Evolutionary conservation across 2,329 filamentous ascomycete species (phyloP).

Genomic region (Orbilia ellipsospora): DNA sequence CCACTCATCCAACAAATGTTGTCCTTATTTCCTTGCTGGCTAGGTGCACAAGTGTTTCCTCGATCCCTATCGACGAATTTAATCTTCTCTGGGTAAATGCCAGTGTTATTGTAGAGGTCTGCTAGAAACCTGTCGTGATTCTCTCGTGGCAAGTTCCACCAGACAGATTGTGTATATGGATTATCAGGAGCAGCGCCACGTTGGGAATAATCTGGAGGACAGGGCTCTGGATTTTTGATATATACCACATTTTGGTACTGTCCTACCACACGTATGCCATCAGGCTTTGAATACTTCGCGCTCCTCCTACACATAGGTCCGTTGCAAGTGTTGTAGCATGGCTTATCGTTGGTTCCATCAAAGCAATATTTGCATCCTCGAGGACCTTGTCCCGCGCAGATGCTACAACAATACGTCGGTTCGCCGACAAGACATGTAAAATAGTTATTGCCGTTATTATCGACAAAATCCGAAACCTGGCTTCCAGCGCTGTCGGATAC

Average conservation of each 20-base stretch:
- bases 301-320: not conserved
- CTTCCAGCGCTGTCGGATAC: slow-evolving; percentile 32
- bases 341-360: not conserved
- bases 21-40: not conserved
- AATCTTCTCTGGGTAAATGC: slow-evolving; percentile 1
- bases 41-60: not conserved
- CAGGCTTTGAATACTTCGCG: not conserved
- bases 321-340: not conserved
- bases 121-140: not conserved
- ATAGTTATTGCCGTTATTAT: slow-evolving; percentile 55
- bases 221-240: slow-evolving; percentile 18
- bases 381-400: not conserved
- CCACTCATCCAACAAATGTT: slow-evolving; percentile 3
- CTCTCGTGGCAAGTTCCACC: slow-evolving; percentile 4
- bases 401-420: slow-evolving; percentile 22
- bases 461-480: slow-evolving; percentile 55
- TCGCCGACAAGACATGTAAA: slow-evolving; percentile 55
- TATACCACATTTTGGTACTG: not conserved
- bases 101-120: not conserved
- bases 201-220: slow-evolving; percentile 55
- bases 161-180: not conserved
- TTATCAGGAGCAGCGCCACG: slow-evolving; percentile 25
- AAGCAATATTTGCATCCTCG: slow-evolving; percentile 5
- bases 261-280: not conserved
- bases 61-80: not conserved